Evolutionary conservation across 225 moss, liverwort and hornwort species (phyloP).

Genomic region (Pseudisothecium myosuroides): DNA sequence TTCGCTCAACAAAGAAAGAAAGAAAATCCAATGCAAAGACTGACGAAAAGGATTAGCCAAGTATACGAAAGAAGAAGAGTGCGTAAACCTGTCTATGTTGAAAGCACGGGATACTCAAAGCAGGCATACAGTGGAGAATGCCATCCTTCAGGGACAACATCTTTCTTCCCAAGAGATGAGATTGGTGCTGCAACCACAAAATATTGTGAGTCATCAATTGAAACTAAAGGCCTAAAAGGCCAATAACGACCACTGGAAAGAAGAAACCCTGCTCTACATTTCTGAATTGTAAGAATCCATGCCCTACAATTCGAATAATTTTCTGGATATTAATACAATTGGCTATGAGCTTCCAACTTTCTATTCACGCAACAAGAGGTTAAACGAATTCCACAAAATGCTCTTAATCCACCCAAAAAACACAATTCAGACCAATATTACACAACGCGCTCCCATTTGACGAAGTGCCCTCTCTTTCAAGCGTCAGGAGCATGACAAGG

Average conservation of each 20-base stretch:
- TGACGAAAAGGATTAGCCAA: neutral
- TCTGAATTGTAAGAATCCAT: too few relatives aligned
- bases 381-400: neutral
- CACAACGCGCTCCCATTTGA: neutral
- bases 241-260: too few relatives aligned
- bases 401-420: neutral
- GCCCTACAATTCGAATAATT: neutral
- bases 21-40: neutral
- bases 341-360: neutral
- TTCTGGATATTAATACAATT: neutral
- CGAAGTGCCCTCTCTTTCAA: neutral
- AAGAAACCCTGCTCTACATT: neutral
- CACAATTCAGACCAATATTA: neutral
- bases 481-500: neutral
- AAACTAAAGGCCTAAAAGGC: neutral
- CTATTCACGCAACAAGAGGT: neutral
- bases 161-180: neutral
- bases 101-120: slow-evolving; percentile 9
- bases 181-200: neutral
- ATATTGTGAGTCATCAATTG: neutral
- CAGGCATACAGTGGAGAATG: slow-evolving; percentile 18
- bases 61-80: neutral
- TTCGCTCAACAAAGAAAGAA: neutral
- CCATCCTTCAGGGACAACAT: slow-evolving; percentile 34
- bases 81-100: slow-evolving; percentile 16